Evolutionary conservation across 306 rosid species (phyloP), one percentile per base, ranked within the genome.

Genomic region (Acacia melanoxylon): DNA sequence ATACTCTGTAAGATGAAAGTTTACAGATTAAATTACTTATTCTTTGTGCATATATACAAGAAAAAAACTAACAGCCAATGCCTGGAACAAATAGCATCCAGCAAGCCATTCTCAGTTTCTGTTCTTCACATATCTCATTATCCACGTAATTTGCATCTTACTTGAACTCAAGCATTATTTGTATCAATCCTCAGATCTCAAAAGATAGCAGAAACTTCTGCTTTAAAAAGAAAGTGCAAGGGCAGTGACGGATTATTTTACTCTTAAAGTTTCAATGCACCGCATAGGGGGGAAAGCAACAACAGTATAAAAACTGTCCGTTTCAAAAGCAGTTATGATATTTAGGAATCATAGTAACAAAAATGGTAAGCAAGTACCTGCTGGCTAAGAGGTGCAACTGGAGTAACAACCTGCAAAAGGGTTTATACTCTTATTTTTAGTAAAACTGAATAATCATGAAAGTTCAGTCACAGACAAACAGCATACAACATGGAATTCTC

Each of bases 361-460:
- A 82, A 37, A 76, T 22, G 17, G 73, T 46, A 70, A n/a, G 51
- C 22, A 49, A 15, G 78, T 93, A 96, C 99, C 98, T 93, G 99
- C 86, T 96, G 99, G 74, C 98, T 96, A 74, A 96, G 86, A 74
- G 99, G 99, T 46, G 99, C 98, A 78, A 96, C 93, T 6, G 99
- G 99, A 1, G 99, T 96, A 80, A 96, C 98, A 87, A 96, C 98
- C 99, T 96, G 94, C 82, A 86, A 85, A 84, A 83, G 4, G 4
- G 41, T 77, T 31, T 40, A 61, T 42, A 61, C n/a, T 35, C 54
- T 71, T 54, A 62, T 10, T 44, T 48, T 86, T 72, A 79, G 78
- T 19, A 76, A 7, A 56, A 45, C 41, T 46, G 19, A 48, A 72
- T 25, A 10, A 13, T 27, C 35, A 72, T 44, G 15, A 25, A 44